A percentile compares a stretch with the other conserved stretches of the same genome.
These are phyloP conservation scores for Biscogniauxia mediterranea DNA, from an alignment of 2,329 filamentous ascomycete genomes.

Conservation along the genomic window DNA sequence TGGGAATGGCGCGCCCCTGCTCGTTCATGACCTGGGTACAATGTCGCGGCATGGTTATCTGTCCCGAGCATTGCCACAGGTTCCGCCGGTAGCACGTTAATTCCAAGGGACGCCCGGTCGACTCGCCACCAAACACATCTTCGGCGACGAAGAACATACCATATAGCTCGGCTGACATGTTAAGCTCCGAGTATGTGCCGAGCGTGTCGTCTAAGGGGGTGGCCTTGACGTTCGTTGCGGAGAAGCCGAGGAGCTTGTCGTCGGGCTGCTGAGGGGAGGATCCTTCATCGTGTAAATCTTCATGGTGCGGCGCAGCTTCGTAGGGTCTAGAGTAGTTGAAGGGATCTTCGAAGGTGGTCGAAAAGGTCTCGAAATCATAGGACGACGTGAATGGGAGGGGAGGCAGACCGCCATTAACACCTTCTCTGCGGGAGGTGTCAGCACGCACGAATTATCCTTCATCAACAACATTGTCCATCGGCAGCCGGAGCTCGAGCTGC, in stretches of 20 bases:
- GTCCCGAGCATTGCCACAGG: slow-evolving; percentile 90
- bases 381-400: slow-evolving; percentile 54
- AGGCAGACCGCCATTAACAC: slow-evolving; percentile 42
- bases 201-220: slow-evolving; percentile 62
- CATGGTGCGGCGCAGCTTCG: slow-evolving; percentile 42
- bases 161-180: slow-evolving; percentile 72
- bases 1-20: slow-evolving; percentile 73
- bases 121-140: slow-evolving; percentile 68
- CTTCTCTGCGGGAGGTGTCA: slow-evolving; percentile 35
- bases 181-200: slow-evolving; percentile 61
- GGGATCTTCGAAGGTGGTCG: slow-evolving; percentile 64
- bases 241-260: slow-evolving; percentile 74
- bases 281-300: slow-evolving; percentile 44
- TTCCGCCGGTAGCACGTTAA: slow-evolving; percentile 94
- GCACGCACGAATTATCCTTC: slow-evolving; percentile 1
- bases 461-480: slow-evolving; percentile 1
- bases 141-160: slow-evolving; percentile 89
- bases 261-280: slow-evolving; percentile 58
- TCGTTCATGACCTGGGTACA: slow-evolving; percentile 69
- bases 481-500: background rate
- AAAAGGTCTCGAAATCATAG: slow-evolving; percentile 61
- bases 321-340: slow-evolving; percentile 57
- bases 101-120: slow-evolving; percentile 63
- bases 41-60: slow-evolving; percentile 73
- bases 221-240: slow-evolving; percentile 57